These are phyloP conservation scores for Oryza longistaminata DNA, from an alignment of 176 grass and related monocot species.

Conservation along the genomic window DNA sequence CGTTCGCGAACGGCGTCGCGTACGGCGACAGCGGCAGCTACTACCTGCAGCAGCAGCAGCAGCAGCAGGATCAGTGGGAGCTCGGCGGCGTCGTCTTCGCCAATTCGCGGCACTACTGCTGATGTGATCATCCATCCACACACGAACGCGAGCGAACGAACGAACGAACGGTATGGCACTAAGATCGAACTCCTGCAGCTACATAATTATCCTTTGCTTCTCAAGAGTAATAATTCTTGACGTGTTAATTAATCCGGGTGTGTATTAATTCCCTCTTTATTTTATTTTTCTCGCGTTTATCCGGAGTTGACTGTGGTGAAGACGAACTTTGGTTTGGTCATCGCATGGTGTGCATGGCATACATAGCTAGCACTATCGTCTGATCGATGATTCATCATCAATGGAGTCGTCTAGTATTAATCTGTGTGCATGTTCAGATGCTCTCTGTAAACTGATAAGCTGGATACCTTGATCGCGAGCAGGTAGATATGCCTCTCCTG, in stretches of 20 bases:
- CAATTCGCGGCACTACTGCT: slow-evolving; percentile 44
- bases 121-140: not conserved
- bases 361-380: slow-evolving; percentile 27
- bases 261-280: slow-evolving; percentile 20
- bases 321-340: slow-evolving; percentile 35
- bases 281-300: slow-evolving; percentile 16
- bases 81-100: slow-evolving; percentile 51
- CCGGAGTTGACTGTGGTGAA: slow-evolving; percentile 33
- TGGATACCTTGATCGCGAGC: not conserved
- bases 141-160: not conserved
- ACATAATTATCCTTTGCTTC: slow-evolving; percentile 20
- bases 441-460: not conserved
- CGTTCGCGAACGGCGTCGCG: slow-evolving; percentile 36
- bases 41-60: slow-evolving; percentile 46
- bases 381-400: slow-evolving; percentile 14
- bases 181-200: slow-evolving; percentile 27
- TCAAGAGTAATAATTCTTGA: slow-evolving; percentile 32
- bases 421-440: not conserved
- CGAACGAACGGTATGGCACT: slow-evolving; percentile 45
- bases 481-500: not conserved
- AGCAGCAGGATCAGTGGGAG: slow-evolving; percentile 71
- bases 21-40: slow-evolving; percentile 24
- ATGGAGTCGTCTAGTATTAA: slow-evolving; percentile 7
- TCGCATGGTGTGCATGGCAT: slow-evolving; percentile 43
- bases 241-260: slow-evolving; percentile 29